phyloP scores from a whole-genome alignment of 106 monocot species.

The Chionographis japonica region DNA sequence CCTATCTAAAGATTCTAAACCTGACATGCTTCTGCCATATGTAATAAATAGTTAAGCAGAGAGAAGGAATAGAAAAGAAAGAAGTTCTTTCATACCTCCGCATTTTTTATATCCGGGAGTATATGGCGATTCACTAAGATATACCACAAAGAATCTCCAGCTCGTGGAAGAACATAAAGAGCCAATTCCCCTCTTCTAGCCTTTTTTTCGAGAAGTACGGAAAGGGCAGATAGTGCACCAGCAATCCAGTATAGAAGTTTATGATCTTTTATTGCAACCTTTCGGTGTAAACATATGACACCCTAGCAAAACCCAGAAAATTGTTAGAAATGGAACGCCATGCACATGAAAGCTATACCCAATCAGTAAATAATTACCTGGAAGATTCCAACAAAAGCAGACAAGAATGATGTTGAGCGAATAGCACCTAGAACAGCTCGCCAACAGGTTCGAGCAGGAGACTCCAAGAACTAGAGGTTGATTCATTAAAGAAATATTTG shows the following conservation, averaged over 20 bases:
- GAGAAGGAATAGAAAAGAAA: neutral
- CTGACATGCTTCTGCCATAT: no score
- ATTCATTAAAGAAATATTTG: conserved; percentile 10
- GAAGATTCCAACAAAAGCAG: conserved; percentile 92
- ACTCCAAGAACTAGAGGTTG: conserved; percentile 69
- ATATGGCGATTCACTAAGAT: conserved; percentile 81
- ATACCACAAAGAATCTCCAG: conserved; percentile 95
- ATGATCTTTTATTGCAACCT: conserved; percentile 80
- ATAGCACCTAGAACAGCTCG: conserved; percentile 77
- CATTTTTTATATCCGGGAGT: conserved; percentile 79
- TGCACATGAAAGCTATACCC: neutral
- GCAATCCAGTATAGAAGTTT: conserved; percentile 91
- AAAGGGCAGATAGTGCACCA: conserved; percentile 76
- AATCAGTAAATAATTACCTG: conserved; percentile 51
- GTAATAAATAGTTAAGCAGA: no score
- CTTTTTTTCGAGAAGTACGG: conserved; percentile 93
- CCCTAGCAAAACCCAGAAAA: conserved; percentile 32
- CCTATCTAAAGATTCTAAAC: no score
- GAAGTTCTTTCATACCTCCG: conserved; percentile 57
- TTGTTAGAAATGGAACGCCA: conserved; percentile 4
- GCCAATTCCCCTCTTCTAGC: conserved; percentile 85
- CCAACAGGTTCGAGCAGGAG: conserved; percentile 75
- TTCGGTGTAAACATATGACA: conserved; percentile 84
- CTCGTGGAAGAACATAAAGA: conserved; percentile 94
- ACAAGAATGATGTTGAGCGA: conserved; percentile 91